Evolutionary conservation across 2,329 filamentous ascomycete species (phyloP).

Genomic region (Aspergillus sojae): DNA sequence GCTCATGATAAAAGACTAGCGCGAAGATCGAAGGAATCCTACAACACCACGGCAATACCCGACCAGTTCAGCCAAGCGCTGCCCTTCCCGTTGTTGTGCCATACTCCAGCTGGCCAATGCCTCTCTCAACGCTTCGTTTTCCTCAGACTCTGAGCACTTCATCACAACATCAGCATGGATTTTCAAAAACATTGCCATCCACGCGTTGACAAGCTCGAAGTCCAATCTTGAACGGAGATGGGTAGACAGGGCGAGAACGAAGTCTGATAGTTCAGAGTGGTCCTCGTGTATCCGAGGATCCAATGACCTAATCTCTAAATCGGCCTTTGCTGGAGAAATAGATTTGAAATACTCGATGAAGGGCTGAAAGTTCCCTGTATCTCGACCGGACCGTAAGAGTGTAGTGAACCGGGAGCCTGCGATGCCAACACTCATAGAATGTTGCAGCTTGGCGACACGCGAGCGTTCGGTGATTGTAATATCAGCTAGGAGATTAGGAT

Average conservation of each 20-base stretch:
- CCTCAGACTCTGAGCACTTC: conserved; percentile 46
- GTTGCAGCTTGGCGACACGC: conserved; percentile 70
- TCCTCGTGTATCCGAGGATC: conserved; percentile 45
- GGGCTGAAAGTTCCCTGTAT: conserved; percentile 62
- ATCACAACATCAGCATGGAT: conserved; percentile 69
- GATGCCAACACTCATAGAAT: conserved; percentile 39
- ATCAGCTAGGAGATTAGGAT: conserved; percentile 33
- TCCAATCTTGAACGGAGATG: conserved; percentile 71
- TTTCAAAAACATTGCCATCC: conserved; percentile 93
- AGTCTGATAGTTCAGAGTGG: conserved; percentile 73
- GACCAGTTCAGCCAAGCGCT: conserved; percentile 72
- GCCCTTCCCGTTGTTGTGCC: conserved; percentile 71
- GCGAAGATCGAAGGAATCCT: conserved; percentile 69
- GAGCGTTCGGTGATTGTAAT: conserved; percentile 56
- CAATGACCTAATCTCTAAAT: conserved; percentile 87
- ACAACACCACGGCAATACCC: conserved; percentile 88
- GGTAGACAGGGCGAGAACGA: conserved; percentile 77
- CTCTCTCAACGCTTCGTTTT: conserved; percentile 52
- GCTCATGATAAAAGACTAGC: conserved; percentile 29
- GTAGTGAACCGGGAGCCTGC: conserved; percentile 47
- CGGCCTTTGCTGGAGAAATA: conserved; percentile 80
- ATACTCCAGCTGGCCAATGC: conserved; percentile 70
- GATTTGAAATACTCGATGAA: conserved; percentile 80
- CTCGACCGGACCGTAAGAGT: conserved; percentile 50
- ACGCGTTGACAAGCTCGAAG: conserved; percentile 92